A percentile compares a stretch with the other conserved stretches of the same genome.
Conservation (phyloP, 2,329 filamentous ascomycete species). For the Pyrenochaeta sp. region DNA sequence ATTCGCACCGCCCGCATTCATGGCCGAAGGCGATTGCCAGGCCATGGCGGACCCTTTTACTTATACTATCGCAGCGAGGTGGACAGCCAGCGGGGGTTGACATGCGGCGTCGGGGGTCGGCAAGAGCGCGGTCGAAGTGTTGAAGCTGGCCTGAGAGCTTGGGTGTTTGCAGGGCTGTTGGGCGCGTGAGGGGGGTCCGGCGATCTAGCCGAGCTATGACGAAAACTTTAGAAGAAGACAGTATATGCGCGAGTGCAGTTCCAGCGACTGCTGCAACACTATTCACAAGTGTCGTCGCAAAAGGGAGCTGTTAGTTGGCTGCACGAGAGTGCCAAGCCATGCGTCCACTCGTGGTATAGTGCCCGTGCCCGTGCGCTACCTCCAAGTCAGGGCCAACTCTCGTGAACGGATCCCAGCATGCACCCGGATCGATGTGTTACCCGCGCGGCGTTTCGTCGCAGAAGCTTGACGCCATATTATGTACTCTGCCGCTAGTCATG, state of each 20-base stretch:
- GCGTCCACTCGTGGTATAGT: neutral
- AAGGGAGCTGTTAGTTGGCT: constrained; percentile 24
- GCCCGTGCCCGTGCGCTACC: constrained; percentile 1
- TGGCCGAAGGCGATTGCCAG: constrained; percentile 74
- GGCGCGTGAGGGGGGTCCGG: constrained; percentile 5
- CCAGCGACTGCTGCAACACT: constrained; percentile 1
- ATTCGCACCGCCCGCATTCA: constrained; percentile 64
- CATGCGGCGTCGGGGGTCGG: constrained; percentile 42
- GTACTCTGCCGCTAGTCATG: neutral
- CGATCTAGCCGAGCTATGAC: neutral
- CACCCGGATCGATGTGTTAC: constrained; percentile 18
- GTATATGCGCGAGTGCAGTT: constrained; percentile 1
- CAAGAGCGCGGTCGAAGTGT: constrained; percentile 27
- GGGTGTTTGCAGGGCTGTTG: constrained; percentile 24
- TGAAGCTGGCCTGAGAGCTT: constrained; percentile 33
- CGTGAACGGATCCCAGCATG: constrained; percentile 15
- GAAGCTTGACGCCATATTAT: neutral
- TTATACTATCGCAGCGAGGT: constrained; percentile 31
- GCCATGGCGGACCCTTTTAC: constrained; percentile 62
- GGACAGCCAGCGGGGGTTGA: constrained; percentile 33
- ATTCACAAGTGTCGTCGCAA: constrained; percentile 12
- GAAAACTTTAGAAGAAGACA: neutral
- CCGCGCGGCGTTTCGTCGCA: constrained; percentile 8
- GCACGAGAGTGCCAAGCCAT: constrained; percentile 15
- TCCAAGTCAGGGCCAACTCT: constrained; percentile 1